phyloP scores from a whole-genome alignment of 1,139 yeast genomes.

The Tardiomyces blankii region DNA sequence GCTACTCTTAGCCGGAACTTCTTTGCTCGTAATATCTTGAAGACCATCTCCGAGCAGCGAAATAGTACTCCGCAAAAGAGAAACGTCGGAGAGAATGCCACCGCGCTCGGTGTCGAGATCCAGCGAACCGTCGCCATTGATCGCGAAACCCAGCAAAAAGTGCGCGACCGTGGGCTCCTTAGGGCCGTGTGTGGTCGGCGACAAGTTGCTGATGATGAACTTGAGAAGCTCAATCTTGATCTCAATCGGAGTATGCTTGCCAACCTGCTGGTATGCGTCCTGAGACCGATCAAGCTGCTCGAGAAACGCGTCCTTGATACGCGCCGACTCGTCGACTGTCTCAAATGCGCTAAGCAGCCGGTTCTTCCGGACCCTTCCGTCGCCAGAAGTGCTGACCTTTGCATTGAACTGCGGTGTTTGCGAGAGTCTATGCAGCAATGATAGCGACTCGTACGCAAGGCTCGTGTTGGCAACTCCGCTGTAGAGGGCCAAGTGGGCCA shows the following conservation, averaged over 20 bases:
- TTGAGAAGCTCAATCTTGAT: conserved; percentile 49
- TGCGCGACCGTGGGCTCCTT: conserved; percentile 52
- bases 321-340: conserved; percentile 55
- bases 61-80: conserved; percentile 47
- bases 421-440: conserved; percentile 43
- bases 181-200: conserved; percentile 22
- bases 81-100: conserved; percentile 40
- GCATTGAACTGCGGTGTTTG: conserved; percentile 39
- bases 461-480: conserved; percentile 44
- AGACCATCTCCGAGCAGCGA: conserved; percentile 39
- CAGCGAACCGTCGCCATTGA: conserved; percentile 31
- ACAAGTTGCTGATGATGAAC: conserved; percentile 44
- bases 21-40: conserved; percentile 28
- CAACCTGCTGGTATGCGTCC: neutral
- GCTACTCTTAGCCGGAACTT: conserved; percentile 43
- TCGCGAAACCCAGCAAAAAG: conserved; percentile 62
- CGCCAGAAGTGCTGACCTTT: conserved; percentile 22
- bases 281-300: conserved; percentile 46
- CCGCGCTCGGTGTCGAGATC: conserved; percentile 34
- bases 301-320: conserved; percentile 64
- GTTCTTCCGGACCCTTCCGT: conserved; percentile 40
- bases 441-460: conserved; percentile 44
- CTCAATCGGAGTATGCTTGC: conserved; percentile 8
- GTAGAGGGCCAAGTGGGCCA: conserved; percentile 62
- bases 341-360: conserved; percentile 64